Percentiles rank a stretch among this genome's conserved stretches.
Conservation (phyloP, 2,329 filamentous ascomycete species). For the Fusarium dlaminii region DNA sequence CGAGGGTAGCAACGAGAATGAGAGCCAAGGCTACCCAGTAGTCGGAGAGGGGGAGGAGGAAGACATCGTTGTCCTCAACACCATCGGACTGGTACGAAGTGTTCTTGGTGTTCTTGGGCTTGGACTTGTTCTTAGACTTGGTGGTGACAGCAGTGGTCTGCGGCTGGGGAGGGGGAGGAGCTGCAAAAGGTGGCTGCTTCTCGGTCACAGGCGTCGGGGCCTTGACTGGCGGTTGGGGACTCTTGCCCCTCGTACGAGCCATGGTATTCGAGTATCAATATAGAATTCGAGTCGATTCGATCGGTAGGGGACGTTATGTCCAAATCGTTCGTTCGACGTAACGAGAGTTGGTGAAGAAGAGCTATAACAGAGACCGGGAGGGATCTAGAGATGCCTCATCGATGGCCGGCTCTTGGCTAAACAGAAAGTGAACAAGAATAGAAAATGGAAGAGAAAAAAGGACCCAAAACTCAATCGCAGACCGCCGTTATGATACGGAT, state of each 20-base stretch:
- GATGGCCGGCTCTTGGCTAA: constrained; percentile 13
- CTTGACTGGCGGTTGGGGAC: constrained; percentile 48
- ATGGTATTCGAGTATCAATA: constrained; percentile 41
- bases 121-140: constrained; percentile 15
- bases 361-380: constrained; percentile 24
- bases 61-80: constrained; percentile 90
- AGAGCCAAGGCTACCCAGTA: constrained; percentile 79
- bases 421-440: constrained; percentile 19
- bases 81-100: constrained; percentile 79
- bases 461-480: constrained; percentile 31
- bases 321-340: constrained; percentile 20
- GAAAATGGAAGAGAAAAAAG: constrained; percentile 24
- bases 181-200: constrained; percentile 29
- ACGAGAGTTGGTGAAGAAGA: constrained; percentile 26
- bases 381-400: constrained; percentile 40
- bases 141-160: constrained; percentile 17
- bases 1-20: constrained; percentile 78
- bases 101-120: constrained; percentile 50
- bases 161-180: constrained; percentile 21
- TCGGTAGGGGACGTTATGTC: constrained; percentile 16
- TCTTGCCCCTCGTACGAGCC: constrained; percentile 51
- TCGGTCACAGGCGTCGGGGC: constrained; percentile 35
- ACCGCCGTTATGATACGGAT: constrained; percentile 24
- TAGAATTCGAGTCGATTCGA: constrained; percentile 27
- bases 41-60: constrained; percentile 84